Evolutionary conservation across 331 rosid species (phyloP), one percentile per base, ranked within the genome.

Genomic region (Quercus phellos): DNA sequence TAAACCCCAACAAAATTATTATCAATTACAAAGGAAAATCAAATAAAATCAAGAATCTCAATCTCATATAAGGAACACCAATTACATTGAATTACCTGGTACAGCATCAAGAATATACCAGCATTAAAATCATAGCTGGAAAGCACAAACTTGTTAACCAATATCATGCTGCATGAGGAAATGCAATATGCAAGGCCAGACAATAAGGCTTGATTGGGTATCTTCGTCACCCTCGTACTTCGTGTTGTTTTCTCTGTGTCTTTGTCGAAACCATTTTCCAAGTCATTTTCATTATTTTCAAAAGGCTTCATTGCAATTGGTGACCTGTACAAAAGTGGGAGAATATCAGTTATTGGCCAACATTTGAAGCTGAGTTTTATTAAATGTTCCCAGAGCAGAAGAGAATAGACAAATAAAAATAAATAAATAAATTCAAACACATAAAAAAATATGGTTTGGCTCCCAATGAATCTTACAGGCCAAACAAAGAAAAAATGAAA

Each of bases 141-240:
- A 88, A 94, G 99, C 78, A 94, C 94, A 76, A 88, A 89, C 87
- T 92, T 94, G 87, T 94, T 94, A 76, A 94, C 81, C 81, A 94
- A 80, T 72, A 92, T 94, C 99, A 94, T 94, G 82, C 98, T 84
- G 85, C 98, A 94, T 0, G 99, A 94, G 46, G 99, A 92, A 70
- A 92, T 32, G 73, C 99, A 92, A 79, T 94, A 94, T 7, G 96
- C 99, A 42, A 92, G 85, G 72, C 98, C 98, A 76, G 98, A 85
- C 78, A 92, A 78, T 8, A 92, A 85, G 55, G 99, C 99, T 82
- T 87, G 96, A 80, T 94, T 94, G 53, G 63, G 87, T 60, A 90
- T 60, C 81, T 86, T 85, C 26, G 84, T 82, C 74, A 63, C 90
- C 88, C 83, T 86, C 55, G 58, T 77, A 87, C 73, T 88, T 70